Percentiles rank a stretch among this genome's conserved stretches.
Evolutionary conservation across 352 stramenopile genomes (phyloP).

Genomic region (Globisporangium middletonii): DNA sequence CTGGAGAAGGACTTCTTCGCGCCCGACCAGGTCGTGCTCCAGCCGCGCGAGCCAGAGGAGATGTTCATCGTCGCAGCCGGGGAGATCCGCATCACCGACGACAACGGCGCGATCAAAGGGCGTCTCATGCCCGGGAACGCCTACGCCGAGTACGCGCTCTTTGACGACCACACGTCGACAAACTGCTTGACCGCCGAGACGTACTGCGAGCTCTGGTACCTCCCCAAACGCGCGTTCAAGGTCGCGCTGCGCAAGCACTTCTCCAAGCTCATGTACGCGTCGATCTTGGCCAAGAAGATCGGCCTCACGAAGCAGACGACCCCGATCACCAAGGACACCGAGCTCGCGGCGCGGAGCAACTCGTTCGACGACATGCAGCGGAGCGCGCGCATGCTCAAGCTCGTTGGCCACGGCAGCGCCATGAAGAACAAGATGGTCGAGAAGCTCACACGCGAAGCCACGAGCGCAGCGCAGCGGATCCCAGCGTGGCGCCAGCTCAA

Average conservation of each 20-base stretch:
- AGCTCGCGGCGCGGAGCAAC: slow-evolving; percentile 11
- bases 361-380: slow-evolving; percentile 33
- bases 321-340: not conserved
- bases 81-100: slow-evolving; percentile 33
- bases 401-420: slow-evolving; percentile 27
- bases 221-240: slow-evolving; percentile 31
- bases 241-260: slow-evolving; percentile 45
- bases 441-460: slow-evolving; percentile 9
- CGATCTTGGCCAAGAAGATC: slow-evolving; percentile 30
- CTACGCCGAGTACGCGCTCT: slow-evolving; percentile 46
- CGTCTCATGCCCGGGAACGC: slow-evolving; percentile 25
- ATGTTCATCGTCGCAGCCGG: slow-evolving; percentile 49
- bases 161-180: slow-evolving; percentile 28
- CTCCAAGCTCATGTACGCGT: slow-evolving; percentile 44
- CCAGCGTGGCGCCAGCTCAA: slow-evolving; percentile 21
- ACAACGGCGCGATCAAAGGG: slow-evolving; percentile 5
- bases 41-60: slow-evolving; percentile 29
- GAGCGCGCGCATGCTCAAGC: slow-evolving; percentile 21
- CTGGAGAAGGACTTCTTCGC: slow-evolving; percentile 44
- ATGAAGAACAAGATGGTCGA: slow-evolving; percentile 24
- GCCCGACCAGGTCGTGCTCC: slow-evolving; percentile 30
- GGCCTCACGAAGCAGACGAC: not conserved
- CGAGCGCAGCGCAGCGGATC: slow-evolving; percentile 1
- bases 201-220: slow-evolving; percentile 47
- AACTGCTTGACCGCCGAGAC: slow-evolving; percentile 28